Evolutionary conservation across 192 early-diverging fungal species (phyloP).

Genomic region (Coemansia sp.): DNA sequence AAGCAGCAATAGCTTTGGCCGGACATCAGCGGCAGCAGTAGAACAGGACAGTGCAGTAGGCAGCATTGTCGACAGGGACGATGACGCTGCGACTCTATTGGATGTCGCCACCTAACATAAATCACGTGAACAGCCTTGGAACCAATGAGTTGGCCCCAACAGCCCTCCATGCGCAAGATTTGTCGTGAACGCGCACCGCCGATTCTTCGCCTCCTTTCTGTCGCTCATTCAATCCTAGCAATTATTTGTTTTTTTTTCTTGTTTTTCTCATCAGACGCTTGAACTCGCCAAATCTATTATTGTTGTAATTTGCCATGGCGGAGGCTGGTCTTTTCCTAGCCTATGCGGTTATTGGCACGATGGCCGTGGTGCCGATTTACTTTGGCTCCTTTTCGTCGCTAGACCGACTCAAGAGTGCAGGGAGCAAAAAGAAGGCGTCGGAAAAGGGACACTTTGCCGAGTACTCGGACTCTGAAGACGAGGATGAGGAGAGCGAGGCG

Average conservation of each 20-base stretch:
- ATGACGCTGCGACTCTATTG: not conserved
- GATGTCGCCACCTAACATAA: not conserved
- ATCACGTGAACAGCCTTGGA: not conserved
- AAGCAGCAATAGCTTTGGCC: not conserved
- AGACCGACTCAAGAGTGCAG: conserved; percentile 56
- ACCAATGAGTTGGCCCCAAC: not conserved
- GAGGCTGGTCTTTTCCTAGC: conserved; percentile 58
- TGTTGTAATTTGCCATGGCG: conserved; percentile 12
- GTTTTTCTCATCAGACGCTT: not conserved
- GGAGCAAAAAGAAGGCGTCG: conserved; percentile 31
- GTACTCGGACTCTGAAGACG: conserved; percentile 63
- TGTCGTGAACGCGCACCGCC: not conserved
- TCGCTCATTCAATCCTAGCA: not conserved
- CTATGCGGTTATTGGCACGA: conserved; percentile 79
- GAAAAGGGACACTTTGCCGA: conserved; percentile 42
- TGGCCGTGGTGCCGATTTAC: conserved; percentile 89
- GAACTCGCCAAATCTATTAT: not conserved
- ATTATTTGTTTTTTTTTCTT: not conserved
- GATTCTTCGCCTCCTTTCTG: not conserved
- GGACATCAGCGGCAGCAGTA: not conserved
- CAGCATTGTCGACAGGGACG: not conserved
- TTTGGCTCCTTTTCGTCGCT: conserved; percentile 76
- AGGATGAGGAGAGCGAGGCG: conserved; percentile 71
- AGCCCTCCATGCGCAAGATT: not conserved
- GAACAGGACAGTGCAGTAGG: not conserved